Base-by-base conservation (phyloP, 352 stramenopile genomes). In the Globisporangium takayamanum region DNA sequence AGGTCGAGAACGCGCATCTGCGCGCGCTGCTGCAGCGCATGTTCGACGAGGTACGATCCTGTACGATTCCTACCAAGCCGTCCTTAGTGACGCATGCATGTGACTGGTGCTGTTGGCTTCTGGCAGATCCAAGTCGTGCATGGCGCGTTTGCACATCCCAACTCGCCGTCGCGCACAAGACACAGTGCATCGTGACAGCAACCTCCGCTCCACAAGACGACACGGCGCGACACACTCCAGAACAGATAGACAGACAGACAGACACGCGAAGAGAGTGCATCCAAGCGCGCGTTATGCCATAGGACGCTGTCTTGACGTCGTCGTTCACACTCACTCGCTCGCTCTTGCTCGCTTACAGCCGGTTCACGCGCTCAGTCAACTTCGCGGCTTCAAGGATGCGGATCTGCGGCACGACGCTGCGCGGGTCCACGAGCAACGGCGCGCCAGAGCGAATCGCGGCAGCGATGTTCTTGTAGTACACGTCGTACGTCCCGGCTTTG, bases 391-490 rank as follows among this genome's bases (percentile, higher is more conserved):
- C 81, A 30, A 91, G 65, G 55, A 91, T 91, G 41, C 78, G 73
- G 52, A 91, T 91, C 64, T 87, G 78, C 42, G 70, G 66, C 10
- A 88, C 68, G 42, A 88, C 66, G 5, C 68, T 62, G 45, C 69
- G 57, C 22, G 81, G 76, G 46, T 85, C 54, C 61, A 91, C 81
- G 26, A 87, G 64, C 30, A 84, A 51, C 36, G 70, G 30, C 39
- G 78, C 64, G 5, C 73, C 72, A 10, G 68, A 64, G 20, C 68
- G 69, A 44, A 89, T 86, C n/a, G 74, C 74, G 20, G 80, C 77
- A 0, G 78, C 81, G 20, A 91, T 74, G 57, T 88, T 88, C 30
- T 71, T 73, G 75, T 91, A 91, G 69, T 76, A 91, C 33, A 78
- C 68, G 22, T 84, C 67, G 64, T 91, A 91, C 41, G 65, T 69